Evolutionary conservation across 1,284 basidiomycete genomes (phyloP).

Genomic region (Mrakiaceae sp.): DNA sequence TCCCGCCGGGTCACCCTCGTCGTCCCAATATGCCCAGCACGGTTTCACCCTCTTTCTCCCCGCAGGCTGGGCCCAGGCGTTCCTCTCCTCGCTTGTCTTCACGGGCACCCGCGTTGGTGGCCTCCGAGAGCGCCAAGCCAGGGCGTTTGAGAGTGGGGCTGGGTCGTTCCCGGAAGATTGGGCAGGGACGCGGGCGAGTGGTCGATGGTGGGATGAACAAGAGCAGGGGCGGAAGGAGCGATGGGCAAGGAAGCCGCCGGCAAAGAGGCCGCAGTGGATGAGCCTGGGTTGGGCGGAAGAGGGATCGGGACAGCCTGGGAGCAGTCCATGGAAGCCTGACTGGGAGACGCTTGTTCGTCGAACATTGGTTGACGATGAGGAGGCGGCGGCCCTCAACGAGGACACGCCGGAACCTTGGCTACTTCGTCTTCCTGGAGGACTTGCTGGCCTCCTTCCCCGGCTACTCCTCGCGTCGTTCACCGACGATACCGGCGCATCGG

Average conservation of each 20-base stretch:
- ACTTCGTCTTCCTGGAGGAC: conserved; percentile 44
- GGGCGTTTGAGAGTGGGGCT: conserved; percentile 63
- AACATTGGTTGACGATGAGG: conserved; percentile 16
- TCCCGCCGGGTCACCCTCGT: conserved; percentile 23
- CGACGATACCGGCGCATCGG: neutral
- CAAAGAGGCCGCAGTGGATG: conserved; percentile 63
- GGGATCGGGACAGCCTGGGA: neutral
- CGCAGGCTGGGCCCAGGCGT: conserved; percentile 75
- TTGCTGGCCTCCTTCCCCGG: conserved; percentile 38
- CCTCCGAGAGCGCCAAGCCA: conserved; percentile 60
- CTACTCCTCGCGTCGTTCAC: conserved; percentile 13
- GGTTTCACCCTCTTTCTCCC: conserved; percentile 79
- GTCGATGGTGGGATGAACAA: conserved; percentile 40
- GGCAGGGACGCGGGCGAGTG: conserved; percentile 47
- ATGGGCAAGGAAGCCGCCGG: conserved; percentile 74
- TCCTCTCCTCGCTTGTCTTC: conserved; percentile 65
- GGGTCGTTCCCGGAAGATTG: conserved; percentile 73
- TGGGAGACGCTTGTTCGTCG: conserved; percentile 49
- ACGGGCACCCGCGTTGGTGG: conserved; percentile 72
- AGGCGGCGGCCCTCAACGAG: conserved; percentile 27
- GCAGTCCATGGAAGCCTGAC: conserved; percentile 57
- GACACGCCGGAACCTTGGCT: conserved; percentile 47
- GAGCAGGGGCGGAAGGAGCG: conserved; percentile 42
- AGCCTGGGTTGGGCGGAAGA: conserved; percentile 45
- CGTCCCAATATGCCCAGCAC: conserved; percentile 42